Evolutionary conservation across 139 green algal genomes (phyloP).

Genomic region (Eudorina sp.): DNA sequence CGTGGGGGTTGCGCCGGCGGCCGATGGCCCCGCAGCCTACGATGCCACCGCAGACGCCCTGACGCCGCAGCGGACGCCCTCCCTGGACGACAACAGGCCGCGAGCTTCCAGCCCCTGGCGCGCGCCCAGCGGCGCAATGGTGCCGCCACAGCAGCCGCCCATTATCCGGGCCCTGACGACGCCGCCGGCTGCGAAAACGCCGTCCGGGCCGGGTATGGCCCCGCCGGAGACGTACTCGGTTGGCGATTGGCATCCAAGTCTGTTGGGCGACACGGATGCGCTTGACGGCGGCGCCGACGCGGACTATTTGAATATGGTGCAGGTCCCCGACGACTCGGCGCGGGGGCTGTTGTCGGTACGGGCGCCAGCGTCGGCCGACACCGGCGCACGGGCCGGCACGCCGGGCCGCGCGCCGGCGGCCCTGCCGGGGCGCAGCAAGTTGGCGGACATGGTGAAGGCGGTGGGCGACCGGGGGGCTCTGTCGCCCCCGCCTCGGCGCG

Average conservation of each 20-base stretch:
- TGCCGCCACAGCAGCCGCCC: background rate
- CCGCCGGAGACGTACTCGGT: too few relatives aligned
- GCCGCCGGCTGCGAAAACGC: background rate
- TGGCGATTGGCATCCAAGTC: too few relatives aligned
- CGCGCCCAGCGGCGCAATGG: background rate
- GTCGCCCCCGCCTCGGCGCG: background rate
- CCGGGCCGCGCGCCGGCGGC: too few relatives aligned
- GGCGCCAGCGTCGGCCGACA: too few relatives aligned
- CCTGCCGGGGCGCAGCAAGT: constrained; percentile 8
- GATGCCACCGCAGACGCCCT: background rate
- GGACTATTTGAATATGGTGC: too few relatives aligned
- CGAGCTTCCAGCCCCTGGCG: background rate
- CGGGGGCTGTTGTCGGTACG: too few relatives aligned
- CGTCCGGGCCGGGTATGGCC: too few relatives aligned
- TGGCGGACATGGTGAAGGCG: constrained; percentile 3
- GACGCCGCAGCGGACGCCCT: background rate
- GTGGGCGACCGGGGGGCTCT: background rate
- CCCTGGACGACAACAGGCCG: background rate
- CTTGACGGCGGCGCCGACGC: too few relatives aligned
- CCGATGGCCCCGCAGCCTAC: background rate
- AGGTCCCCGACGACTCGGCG: too few relatives aligned
- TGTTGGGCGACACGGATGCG: too few relatives aligned
- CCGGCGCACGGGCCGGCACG: too few relatives aligned
- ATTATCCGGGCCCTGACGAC: background rate
- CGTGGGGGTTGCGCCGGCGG: background rate